A percentile compares a stretch with the other conserved stretches of the same genome.
Evolutionary conservation across 257 asterid species (phyloP).

Genomic region (Thymus mandschuricus): DNA sequence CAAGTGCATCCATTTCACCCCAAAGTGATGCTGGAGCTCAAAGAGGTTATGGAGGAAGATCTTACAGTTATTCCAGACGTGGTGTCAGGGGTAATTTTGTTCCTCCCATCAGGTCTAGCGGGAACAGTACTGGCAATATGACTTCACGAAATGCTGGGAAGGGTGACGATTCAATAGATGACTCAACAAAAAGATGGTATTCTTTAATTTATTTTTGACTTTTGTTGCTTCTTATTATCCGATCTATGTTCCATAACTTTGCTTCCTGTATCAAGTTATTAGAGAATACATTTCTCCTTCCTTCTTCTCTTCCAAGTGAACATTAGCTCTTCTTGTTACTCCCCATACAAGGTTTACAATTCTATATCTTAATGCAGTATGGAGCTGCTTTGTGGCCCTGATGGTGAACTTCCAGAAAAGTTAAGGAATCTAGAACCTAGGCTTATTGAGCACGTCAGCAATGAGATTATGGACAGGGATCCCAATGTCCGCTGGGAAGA

Average conservation of each 20-base stretch:
- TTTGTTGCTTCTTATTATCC: conserved; percentile 7
- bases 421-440: conserved; percentile 94
- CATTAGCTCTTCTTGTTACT: conserved; percentile 15
- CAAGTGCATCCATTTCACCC: conserved; percentile 76
- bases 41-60: conserved; percentile 73
- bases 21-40: conserved; percentile 62
- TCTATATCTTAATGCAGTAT: conserved; percentile 52
- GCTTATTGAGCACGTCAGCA: conserved; percentile 93
- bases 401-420: conserved; percentile 98
- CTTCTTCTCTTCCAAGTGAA: conserved; percentile 14
- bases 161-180: conserved; percentile 83
- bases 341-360: conserved; percentile 29
- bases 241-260: conserved; percentile 12
- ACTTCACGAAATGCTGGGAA: conserved; percentile 73
- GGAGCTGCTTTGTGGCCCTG: conserved; percentile 92
- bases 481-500: conserved; percentile 99
- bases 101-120: conserved; percentile 89
- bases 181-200: conserved; percentile 90
- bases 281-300: conserved; percentile 20
- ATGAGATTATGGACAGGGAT: conserved; percentile 97
- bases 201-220: conserved; percentile 2
- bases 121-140: conserved; percentile 62
- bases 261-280: conserved; percentile 14
- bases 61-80: conserved; percentile 80
- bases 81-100: conserved; percentile 92